Conservation (phyloP, 2,329 filamentous ascomycete genomes). For the Penicillium nordicum region DNA sequence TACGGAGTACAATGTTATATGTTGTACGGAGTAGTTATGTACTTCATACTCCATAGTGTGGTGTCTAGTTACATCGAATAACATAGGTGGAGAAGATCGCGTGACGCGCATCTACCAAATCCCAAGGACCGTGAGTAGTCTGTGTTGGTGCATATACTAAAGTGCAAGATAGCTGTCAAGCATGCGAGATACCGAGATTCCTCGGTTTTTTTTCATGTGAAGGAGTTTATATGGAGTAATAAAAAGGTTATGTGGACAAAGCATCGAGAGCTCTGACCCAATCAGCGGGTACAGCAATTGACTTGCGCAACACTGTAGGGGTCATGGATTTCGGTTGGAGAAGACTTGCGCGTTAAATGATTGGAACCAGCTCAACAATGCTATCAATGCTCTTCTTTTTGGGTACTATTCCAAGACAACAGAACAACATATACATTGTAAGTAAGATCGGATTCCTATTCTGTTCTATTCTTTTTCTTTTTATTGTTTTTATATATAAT, state of each 20-base stretch:
- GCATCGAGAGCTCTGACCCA: conserved; percentile 5
- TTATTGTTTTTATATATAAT: not conserved
- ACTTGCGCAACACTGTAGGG: conserved; percentile 13
- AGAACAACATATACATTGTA: not conserved
- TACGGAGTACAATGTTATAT: not conserved
- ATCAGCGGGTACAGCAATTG: conserved; percentile 1
- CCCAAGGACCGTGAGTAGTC: not conserved
- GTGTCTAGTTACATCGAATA: not conserved
- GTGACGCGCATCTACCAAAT: not conserved
- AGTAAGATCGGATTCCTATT: not conserved
- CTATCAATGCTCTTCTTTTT: not conserved
- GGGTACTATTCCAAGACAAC: not conserved
- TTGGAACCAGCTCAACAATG: conserved; percentile 1
- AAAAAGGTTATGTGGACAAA: conserved; percentile 4
- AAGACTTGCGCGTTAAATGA: conserved; percentile 13
- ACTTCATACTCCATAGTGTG: not conserved
- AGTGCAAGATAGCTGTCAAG: conserved; percentile 18
- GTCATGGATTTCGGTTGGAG: conserved; percentile 5
- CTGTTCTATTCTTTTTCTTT: not conserved
- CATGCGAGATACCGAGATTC: conserved; percentile 19
- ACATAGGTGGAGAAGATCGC: not conserved
- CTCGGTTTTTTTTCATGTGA: conserved; percentile 20
- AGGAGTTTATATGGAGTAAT: not conserved
- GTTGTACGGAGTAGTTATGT: too few species aligned
- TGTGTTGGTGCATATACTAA: not conserved